Evolutionary conservation across 805 yeast genomes (phyloP), one percentile per base, ranked within the genome.

Genomic region (Suhomyces sp.): DNA sequence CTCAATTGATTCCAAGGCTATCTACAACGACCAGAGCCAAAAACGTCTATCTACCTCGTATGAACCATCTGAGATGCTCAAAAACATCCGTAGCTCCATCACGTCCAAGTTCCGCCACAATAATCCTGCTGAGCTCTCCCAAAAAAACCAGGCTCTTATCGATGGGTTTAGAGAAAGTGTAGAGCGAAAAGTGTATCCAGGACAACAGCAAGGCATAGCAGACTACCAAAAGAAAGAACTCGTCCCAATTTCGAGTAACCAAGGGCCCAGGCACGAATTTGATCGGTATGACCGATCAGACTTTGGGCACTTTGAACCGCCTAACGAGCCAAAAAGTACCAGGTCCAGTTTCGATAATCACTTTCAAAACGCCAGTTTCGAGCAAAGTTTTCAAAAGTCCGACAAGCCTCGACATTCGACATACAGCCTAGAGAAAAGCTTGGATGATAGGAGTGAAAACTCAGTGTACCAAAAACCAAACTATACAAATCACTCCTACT

Each of bases 81-180:
- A 63, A 26, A 64, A 55, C 52, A 65, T 72, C 17, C 60, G 68
- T 38, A 50, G 57, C 23, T 66, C 73, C 24, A 70, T 72, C 49
- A 66, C 65, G 54, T 57, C 70, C 24, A 71, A 72, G 52, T 47
- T 62, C 17, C 62, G 59, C 44, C 44, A 59, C 5, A 58, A 56
- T 36, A 50, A 27, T 12, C 33, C 57, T n/a, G 51, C 56, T 22
- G 66, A 64, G 22, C 47, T 59, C 13, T 33, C 49, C 12, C 53
- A 52, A 24, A 64, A 61, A 48, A 59, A 63, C 46, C 66, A 63
- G 48, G 51, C 51, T 4, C 60, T 69, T 17, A 42, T 72, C n/a
- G 61, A 62, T 27, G 74, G 68, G 44, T 62, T 74, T 42, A 61
- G 78, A 50, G 71, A 70, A 27, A 66, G 73, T 46, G 66, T 75